A percentile compares a stretch with the other conserved stretches of the same genome.
Evolutionary conservation across 768 basidiomycete species (phyloP).

Genomic region (Podaxis carcinomalis): DNA sequence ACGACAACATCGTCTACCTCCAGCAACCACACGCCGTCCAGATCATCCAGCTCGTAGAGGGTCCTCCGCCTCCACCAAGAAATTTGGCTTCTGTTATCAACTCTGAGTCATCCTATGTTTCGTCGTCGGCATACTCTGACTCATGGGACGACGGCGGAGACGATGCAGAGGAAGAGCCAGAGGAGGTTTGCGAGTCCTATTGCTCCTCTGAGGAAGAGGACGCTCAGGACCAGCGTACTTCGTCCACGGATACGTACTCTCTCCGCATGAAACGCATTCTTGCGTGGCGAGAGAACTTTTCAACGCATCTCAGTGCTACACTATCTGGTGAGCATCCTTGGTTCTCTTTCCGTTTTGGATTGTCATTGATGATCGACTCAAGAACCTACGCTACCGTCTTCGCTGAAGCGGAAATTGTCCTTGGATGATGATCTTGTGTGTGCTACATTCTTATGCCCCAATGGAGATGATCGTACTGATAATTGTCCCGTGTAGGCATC

Average conservation of each 20-base stretch:
- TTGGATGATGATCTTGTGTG: constrained; percentile 40
- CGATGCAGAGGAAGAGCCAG: constrained; percentile 40
- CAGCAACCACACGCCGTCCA: constrained; percentile 49
- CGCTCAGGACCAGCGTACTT: not conserved
- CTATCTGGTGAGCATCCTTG: constrained; percentile 32
- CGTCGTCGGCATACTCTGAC: constrained; percentile 33
- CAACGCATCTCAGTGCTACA: constrained; percentile 36
- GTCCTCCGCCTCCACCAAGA: constrained; percentile 51
- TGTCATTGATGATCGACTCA: constrained; percentile 8
- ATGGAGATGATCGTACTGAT: constrained; percentile 15
- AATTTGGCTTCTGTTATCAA: constrained; percentile 33
- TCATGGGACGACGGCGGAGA: constrained; percentile 26
- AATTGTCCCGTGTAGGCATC: constrained; percentile 34
- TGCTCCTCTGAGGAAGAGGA: constrained; percentile 55
- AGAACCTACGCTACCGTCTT: constrained; percentile 28
- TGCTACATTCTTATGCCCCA: constrained; percentile 14
- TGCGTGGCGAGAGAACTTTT: constrained; percentile 63
- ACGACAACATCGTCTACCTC: constrained; percentile 39
- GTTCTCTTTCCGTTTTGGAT: constrained; percentile 7
- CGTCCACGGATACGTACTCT: constrained; percentile 42
- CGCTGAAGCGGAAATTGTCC: constrained; percentile 50
- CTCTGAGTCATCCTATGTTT: constrained; percentile 34
- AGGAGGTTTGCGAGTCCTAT: constrained; percentile 55
- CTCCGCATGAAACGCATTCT: constrained; percentile 63
- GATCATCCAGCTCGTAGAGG: constrained; percentile 75